A percentile compares a stretch with the other conserved stretches of the same genome.
phyloP scores from a whole-genome alignment of 2,329 filamentous ascomycete genomes.

The Pseudogymnoascus sp. region DNA sequence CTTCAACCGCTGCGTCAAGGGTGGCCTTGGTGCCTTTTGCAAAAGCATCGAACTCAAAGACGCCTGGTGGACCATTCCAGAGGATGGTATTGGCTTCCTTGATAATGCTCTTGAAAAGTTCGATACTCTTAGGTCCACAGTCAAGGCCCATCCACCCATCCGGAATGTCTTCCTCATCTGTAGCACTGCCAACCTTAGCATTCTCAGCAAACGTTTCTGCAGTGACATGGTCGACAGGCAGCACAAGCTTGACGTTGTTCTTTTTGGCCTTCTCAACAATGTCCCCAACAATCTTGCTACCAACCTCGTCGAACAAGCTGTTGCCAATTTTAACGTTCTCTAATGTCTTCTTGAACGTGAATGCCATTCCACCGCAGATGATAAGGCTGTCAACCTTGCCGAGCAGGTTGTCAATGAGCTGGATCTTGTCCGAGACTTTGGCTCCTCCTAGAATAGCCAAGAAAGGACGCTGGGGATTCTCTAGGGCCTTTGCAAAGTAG shows the following conservation, averaged over 20 bases:
- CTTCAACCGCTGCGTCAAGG: slow-evolving; percentile 78
- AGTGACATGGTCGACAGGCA: slow-evolving; percentile 91
- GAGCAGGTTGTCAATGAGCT: slow-evolving; percentile 97
- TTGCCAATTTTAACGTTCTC: slow-evolving; percentile 82
- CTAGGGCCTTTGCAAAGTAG: slow-evolving; percentile 96
- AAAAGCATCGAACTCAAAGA: slow-evolving; percentile 96
- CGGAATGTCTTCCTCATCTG: slow-evolving; percentile 81
- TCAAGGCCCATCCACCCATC: slow-evolving; percentile 98
- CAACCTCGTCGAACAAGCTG: slow-evolving; percentile 88
- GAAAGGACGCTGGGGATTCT: slow-evolving; percentile 90
- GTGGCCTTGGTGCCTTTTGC: slow-evolving; percentile 86
- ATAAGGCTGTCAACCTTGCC: slow-evolving; percentile 96
- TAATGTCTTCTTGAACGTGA: slow-evolving; percentile 99
- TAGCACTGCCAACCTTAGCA: slow-evolving; percentile 72
- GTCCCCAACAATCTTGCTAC: slow-evolving; percentile 80
- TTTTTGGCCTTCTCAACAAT: slow-evolving; percentile 93
- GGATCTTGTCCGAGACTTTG: slow-evolving; percentile 99
- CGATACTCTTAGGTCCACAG: slow-evolving; percentile 79
- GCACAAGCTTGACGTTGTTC: slow-evolving; percentile 89
- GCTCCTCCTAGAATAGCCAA: slow-evolving; percentile 95
- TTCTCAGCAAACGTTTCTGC: slow-evolving; percentile 90
- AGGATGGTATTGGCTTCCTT: slow-evolving; percentile 88
- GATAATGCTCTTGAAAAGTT: slow-evolving; percentile 84
- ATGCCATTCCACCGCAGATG: slow-evolving; percentile 96
- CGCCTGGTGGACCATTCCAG: slow-evolving; percentile 96